Conservation (phyloP, 129 eudicot genomes). For the carrot (Daucus carota) region DH1_v3.0 NC_030383.2:63110501-63111000, state of each 20-base stretch:
- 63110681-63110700: neutral
- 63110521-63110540: too few relatives aligned
- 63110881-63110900: neutral
- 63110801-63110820: constrained; percentile 18
- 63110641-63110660: neutral
- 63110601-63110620: neutral
- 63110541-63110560: too few relatives aligned
- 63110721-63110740: neutral
- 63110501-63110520: too few relatives aligned
- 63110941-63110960: too few relatives aligned
- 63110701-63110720: neutral
- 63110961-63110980: too few relatives aligned
- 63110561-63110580: too few relatives aligned
- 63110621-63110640: neutral
- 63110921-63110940: too few relatives aligned
- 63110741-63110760: constrained; percentile 1
- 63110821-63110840: constrained; percentile 8
- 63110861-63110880: too few relatives aligned
- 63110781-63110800: neutral
- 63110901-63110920: too few relatives aligned
- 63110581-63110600: neutral
- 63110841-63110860: constrained; percentile 1
- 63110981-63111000: too few relatives aligned
- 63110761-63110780: neutral
- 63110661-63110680: neutral